Conservation (phyloP, 2,329 filamentous ascomycete species). For the Neocatenulostroma microsporum region DNA sequence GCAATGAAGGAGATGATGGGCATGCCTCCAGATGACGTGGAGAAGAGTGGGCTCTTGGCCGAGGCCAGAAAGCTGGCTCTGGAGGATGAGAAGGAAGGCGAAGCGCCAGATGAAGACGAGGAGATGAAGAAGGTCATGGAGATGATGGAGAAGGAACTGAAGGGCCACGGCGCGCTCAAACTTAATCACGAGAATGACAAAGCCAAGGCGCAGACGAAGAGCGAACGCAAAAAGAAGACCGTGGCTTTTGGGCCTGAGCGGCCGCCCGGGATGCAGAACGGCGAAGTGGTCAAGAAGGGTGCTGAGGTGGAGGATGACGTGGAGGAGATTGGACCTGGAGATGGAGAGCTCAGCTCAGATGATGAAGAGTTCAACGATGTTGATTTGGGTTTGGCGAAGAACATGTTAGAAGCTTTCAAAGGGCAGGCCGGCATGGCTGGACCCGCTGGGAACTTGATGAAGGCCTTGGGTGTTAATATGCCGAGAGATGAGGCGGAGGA, state of each 20-base stretch:
- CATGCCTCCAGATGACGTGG: conserved; percentile 40
- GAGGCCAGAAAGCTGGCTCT: conserved; percentile 30
- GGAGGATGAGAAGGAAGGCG: conserved; percentile 37
- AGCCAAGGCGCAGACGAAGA: conserved; percentile 11
- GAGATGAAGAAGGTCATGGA: conserved; percentile 59
- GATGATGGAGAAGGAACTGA: conserved; percentile 66
- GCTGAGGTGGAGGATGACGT: conserved; percentile 21
- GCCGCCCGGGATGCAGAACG: conserved; percentile 20
- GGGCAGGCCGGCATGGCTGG: conserved; percentile 78
- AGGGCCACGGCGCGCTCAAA: conserved; percentile 55
- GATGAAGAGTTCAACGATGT: conserved; percentile 57
- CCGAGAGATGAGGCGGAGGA: conserved; percentile 63
- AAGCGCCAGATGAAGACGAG: conserved; percentile 46
- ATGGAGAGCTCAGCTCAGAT: conserved; percentile 33
- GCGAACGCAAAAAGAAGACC: conserved; percentile 7
- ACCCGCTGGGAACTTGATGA: conserved; percentile 78
- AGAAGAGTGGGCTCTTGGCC: conserved; percentile 26
- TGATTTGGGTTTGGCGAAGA: conserved; percentile 81
- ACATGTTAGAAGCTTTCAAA: conserved; percentile 87
- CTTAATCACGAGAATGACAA: conserved; percentile 26
- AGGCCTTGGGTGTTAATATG: conserved; percentile 73
- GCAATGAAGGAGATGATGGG: conserved; percentile 96
- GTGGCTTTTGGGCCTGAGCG: conserved; percentile 24
- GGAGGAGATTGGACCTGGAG: conserved; percentile 35
- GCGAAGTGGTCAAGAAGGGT: conserved; percentile 22